phyloP scores from a whole-genome alignment of 305 asterid genomes.

The Ajuga reptans region DNA sequence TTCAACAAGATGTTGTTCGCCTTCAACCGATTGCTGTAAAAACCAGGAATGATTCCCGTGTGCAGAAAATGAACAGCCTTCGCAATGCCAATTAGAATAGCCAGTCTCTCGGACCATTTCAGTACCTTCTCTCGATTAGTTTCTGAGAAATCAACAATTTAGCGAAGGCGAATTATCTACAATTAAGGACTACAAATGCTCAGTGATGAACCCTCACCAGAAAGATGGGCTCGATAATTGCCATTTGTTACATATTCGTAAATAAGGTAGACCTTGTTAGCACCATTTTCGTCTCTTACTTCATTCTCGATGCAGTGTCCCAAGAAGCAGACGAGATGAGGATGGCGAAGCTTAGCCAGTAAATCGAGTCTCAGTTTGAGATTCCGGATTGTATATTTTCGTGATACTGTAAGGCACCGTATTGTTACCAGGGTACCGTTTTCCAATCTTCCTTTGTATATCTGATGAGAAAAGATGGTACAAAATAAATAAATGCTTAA shows the following conservation, averaged over 20 bases:
- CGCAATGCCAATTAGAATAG: slow-evolving; percentile 50
- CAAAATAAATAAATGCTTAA: background rate
- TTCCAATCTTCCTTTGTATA: slow-evolving; percentile 55
- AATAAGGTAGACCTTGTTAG: slow-evolving; percentile 44
- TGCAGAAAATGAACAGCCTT: slow-evolving; percentile 75
- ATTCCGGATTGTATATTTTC: slow-evolving; percentile 47
- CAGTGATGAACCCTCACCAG: slow-evolving; percentile 30
- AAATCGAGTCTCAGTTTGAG: slow-evolving; percentile 58
- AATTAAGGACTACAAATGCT: no score
- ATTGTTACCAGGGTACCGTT: slow-evolving; percentile 38
- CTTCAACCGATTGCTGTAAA: slow-evolving; percentile 47
- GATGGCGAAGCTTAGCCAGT: slow-evolving; percentile 53
- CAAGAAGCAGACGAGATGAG: slow-evolving; percentile 61
- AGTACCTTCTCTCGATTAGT: slow-evolving; percentile 43
- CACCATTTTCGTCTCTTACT: slow-evolving; percentile 31
- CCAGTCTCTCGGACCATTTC: slow-evolving; percentile 56
- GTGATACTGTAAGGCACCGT: slow-evolving; percentile 46
- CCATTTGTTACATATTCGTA: slow-evolving; percentile 50
- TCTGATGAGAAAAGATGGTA: slow-evolving; percentile 27
- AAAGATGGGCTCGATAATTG: slow-evolving; percentile 45
- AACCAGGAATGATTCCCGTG: slow-evolving; percentile 65
- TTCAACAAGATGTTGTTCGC: slow-evolving; percentile 48
- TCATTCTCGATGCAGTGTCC: slow-evolving; percentile 57
- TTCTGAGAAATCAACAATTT: slow-evolving; percentile 28
- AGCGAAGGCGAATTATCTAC: background rate